Evolutionary conservation across 139 green algal species (phyloP).

Genomic region (Picochlorum sp.): DNA sequence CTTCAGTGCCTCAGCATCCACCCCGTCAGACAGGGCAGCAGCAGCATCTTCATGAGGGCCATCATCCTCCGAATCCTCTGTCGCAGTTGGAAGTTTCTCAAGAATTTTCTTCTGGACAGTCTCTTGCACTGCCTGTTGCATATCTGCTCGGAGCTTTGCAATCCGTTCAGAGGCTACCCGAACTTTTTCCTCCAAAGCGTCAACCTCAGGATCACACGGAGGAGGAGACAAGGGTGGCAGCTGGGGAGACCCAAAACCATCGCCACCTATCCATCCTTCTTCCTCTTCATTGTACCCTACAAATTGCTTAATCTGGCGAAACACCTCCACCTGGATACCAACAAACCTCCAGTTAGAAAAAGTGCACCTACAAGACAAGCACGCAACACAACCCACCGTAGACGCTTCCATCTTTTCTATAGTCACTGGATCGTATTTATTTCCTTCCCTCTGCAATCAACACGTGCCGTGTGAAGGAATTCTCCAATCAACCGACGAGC

Average conservation of each 20-base stretch:
- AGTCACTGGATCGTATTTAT: not conserved
- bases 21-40: not conserved
- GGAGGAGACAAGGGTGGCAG: constrained; percentile 22
- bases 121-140: constrained; percentile 21
- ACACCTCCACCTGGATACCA: constrained; percentile 1
- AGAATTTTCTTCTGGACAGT: constrained; percentile 6
- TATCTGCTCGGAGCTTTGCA: constrained; percentile 14
- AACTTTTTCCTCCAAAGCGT: constrained; percentile 10
- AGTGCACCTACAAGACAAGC: not conserved
- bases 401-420: not conserved
- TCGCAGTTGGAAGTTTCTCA: constrained; percentile 4
- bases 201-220: constrained; percentile 17
- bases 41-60: not conserved
- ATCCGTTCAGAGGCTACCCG: not conserved
- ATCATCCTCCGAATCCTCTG: constrained; percentile 4
- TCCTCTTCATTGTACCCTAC: not conserved
- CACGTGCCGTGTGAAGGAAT: not conserved
- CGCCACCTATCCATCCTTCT: not conserved
- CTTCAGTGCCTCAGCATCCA: constrained; percentile 14
- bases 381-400: not conserved
- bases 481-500: not conserved
- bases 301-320: constrained; percentile 5
- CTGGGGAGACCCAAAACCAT: constrained; percentile 8
- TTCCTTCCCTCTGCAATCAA: not conserved
- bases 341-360: not conserved